Percentiles rank a stretch among this genome's conserved stretches.
Conservation (phyloP, 768 basidiomycete species). For the Lentinula lateritia region DNA sequence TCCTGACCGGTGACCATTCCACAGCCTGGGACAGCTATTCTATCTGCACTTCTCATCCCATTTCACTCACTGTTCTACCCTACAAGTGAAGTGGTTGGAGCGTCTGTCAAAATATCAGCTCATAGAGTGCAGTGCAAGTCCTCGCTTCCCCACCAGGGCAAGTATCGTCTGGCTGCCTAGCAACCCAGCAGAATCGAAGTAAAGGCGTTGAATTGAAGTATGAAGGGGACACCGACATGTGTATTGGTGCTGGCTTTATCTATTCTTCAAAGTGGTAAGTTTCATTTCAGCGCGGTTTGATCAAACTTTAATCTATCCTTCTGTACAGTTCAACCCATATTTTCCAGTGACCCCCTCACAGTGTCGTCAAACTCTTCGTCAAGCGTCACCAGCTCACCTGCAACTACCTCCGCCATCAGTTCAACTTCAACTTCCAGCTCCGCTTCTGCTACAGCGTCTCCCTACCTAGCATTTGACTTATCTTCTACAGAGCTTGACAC, state of each 20-base stretch:
- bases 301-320: not conserved
- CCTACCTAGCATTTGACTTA: not conserved
- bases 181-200: not conserved
- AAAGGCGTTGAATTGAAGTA: not conserved
- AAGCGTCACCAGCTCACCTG: not conserved
- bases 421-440: not conserved
- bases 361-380: not conserved
- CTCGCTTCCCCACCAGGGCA: not conserved
- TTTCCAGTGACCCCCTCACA: not conserved
- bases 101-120: not conserved
- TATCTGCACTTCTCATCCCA: not conserved
- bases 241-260: not conserved
- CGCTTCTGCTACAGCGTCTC: not conserved
- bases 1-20: not conserved
- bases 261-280: not conserved
- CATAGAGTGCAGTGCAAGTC: not conserved
- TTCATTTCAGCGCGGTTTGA: not conserved
- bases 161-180: not conserved
- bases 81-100: not conserved
- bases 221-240: not conserved
- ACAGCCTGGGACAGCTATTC: not conserved
- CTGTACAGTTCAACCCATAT: not conserved
- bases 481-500: not conserved
- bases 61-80: not conserved
- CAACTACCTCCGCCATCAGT: not conserved